A percentile compares a stretch with the other conserved stretches of the same genome.
phyloP scores from a whole-genome alignment of 2,329 filamentous ascomycete genomes.

The Botrytis sinoallii region DNA sequence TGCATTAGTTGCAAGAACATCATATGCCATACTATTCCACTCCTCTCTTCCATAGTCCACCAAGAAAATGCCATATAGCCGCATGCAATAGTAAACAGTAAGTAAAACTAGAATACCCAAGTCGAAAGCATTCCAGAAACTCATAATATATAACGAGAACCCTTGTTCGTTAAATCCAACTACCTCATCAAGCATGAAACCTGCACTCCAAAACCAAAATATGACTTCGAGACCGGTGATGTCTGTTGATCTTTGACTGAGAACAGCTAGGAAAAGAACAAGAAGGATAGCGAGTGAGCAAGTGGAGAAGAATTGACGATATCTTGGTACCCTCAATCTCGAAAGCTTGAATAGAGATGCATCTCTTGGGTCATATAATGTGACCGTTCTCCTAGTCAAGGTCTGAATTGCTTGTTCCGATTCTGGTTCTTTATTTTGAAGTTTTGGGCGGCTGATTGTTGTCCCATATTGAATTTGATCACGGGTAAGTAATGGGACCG shows the following conservation, averaged over 20 bases:
- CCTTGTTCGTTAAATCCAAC: constrained; percentile 96
- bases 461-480: constrained; percentile 41
- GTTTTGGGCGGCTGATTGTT: constrained; percentile 16
- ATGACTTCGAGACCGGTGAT: constrained; percentile 84
- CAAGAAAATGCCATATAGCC: constrained; percentile 82
- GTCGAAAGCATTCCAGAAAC: constrained; percentile 96
- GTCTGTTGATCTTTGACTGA: constrained; percentile 68
- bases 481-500: constrained; percentile 14
- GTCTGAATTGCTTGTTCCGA: constrained; percentile 28
- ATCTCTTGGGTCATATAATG: constrained; percentile 84
- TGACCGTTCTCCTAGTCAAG: constrained; percentile 59
- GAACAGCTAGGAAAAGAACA: constrained; percentile 78
- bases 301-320: constrained; percentile 86
- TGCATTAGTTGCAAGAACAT: constrained; percentile 88
- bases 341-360: constrained; percentile 91
- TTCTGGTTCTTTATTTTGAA: constrained; percentile 19
- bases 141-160: constrained; percentile 94
- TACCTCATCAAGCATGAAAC: constrained; percentile 94
- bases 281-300: constrained; percentile 82
- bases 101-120: constrained; percentile 83
- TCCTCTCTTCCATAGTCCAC: constrained; percentile 65
- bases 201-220: constrained; percentile 98
- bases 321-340: constrained; percentile 83
- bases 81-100: constrained; percentile 84
- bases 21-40: constrained; percentile 83